Evolutionary conservation across 495 filamentous ascomycete genomes (phyloP), one percentile per base, ranked within the genome.

Genomic region (Xylaria longipes): DNA sequence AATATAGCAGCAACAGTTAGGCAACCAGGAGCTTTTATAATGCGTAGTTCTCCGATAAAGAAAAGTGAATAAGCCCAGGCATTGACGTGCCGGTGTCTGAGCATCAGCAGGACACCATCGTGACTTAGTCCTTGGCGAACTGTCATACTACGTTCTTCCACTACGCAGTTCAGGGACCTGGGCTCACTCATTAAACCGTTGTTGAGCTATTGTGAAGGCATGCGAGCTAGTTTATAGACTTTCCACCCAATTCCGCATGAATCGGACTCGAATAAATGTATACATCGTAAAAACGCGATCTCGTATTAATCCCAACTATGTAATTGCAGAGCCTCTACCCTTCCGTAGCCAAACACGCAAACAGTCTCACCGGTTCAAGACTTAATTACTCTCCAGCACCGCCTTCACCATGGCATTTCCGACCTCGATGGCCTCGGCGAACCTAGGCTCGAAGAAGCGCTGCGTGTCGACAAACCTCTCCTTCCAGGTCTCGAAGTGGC

Each of bases 391-490:
- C 82, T 94, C 94, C 71, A 97, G 81, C 63, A 99, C 97, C 15
- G 93, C 95, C 85, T 90, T 93, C 80, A 98, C 97, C 96, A 99
- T 99, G 75, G 95, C 91, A 77, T 98, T 97, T 5, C 96, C 96
- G 27, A 99, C 84, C 77, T 87, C 90, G 29, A 89, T 91, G 8
- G 96, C 95, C 74, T 94, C 94, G 1, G 88, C 85, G 79, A 98
- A 98, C 60, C 95, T 84, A 6, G 93, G 92, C 79, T 93, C 89
- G 82, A 99, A 99, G 85, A 97, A 98, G 75, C 84, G 82, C 80
- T 97, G 94, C 71, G 94, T 97, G 70, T 89, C 88, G 77, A 95
- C 89, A 76, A 99, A 99, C 67, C 95, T 88, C 83, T 95, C 91
- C 65, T 90, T 86, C 85, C 97, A 99, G 33, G 91, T 91, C 69